These are phyloP conservation scores for Daldinia eschscholtzii DNA, from an alignment of 2,329 filamentous ascomycete species.

Conservation along the genomic window DNA sequence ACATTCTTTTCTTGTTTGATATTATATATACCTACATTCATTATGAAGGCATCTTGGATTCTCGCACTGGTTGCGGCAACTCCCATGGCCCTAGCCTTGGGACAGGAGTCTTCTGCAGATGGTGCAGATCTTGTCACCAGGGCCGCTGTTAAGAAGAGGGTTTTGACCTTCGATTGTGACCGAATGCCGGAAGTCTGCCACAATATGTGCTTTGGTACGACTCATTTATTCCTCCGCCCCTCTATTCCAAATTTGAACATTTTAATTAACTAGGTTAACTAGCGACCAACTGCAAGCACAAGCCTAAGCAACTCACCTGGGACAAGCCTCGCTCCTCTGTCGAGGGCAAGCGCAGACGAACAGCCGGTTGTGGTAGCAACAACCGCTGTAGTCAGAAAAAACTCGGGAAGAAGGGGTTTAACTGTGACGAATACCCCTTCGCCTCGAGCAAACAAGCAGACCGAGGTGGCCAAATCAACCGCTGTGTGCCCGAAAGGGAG, in stretches of 20 bases:
- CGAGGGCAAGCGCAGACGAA: background rate
- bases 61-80: slow-evolving; percentile 7
- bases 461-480: slow-evolving; percentile 9
- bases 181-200: slow-evolving; percentile 4
- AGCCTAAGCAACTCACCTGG: slow-evolving; percentile 10
- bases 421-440: slow-evolving; percentile 8
- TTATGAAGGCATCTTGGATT: slow-evolving; percentile 12
- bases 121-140: background rate
- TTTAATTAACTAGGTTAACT: background rate
- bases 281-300: slow-evolving; percentile 3
- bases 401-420: background rate
- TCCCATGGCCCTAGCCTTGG: background rate
- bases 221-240: too few species aligned
- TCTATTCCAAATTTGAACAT: background rate
- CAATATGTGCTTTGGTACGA: slow-evolving; percentile 11
- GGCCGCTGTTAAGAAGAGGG: background rate
- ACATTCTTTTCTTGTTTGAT: background rate
- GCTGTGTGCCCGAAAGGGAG: background rate
- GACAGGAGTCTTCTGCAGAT: background rate
- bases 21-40: background rate
- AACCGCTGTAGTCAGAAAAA: slow-evolving; percentile 10
- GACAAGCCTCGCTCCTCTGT: background rate
- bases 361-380: background rate
- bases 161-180: slow-evolving; percentile 1
- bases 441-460: slow-evolving; percentile 7